A percentile compares a stretch with the other conserved stretches of the same genome.
Conservation (phyloP, 1,284 basidiomycete genomes). For the Chalciporus sp. region DNA sequence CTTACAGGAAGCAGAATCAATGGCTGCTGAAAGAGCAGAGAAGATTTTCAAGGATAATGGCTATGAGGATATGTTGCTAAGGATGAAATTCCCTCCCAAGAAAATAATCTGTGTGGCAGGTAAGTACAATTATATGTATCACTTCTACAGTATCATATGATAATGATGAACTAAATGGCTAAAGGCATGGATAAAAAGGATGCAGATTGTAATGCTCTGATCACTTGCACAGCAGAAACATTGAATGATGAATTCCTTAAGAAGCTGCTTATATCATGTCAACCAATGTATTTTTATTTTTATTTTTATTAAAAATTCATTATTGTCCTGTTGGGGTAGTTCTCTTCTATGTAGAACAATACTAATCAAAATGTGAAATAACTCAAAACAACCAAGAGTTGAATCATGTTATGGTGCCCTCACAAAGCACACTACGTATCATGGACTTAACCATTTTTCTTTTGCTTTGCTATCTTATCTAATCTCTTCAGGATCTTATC, state of each 20-base stretch:
- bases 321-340: no score
- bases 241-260: slow-evolving; percentile 6
- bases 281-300: no score
- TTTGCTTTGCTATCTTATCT: no score
- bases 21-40: background rate
- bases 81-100: background rate
- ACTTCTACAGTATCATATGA: background rate
- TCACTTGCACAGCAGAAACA: background rate
- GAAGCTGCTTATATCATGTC: background rate
- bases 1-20: background rate
- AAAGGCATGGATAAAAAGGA: background rate
- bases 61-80: slow-evolving; percentile 1
- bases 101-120: background rate
- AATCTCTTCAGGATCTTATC: no score
- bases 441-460: no score
- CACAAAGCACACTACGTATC: no score
- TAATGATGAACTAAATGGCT: background rate
- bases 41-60: background rate
- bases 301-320: no score
- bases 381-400: no score
- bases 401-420: no score
- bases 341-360: no score
- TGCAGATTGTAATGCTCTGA: slow-evolving; percentile 3
- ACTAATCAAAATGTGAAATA: no score
- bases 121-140: background rate